phyloP scores from a whole-genome alignment of 1,284 basidiomycete species.

The Cystobasidiaceae sp. region DNA sequence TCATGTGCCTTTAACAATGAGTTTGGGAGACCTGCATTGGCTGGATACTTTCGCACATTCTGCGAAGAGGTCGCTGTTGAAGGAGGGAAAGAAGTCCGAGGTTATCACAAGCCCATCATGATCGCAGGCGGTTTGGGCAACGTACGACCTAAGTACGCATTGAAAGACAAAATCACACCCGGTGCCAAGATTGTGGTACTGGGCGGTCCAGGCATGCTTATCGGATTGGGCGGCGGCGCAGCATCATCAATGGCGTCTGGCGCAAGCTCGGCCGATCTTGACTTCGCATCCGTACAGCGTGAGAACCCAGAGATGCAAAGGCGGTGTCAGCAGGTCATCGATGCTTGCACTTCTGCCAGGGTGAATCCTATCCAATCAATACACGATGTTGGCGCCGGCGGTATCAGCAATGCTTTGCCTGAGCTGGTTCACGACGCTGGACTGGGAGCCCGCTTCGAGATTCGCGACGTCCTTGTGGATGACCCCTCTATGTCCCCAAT shows the following conservation, averaged over 20 bases:
- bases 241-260: slow-evolving; percentile 89
- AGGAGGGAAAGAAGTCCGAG: slow-evolving; percentile 61
- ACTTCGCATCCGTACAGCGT: slow-evolving; percentile 95
- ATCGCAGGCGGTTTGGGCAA: slow-evolving; percentile 94
- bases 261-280: slow-evolving; percentile 79
- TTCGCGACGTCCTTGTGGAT: slow-evolving; percentile 84
- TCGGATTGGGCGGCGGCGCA: slow-evolving; percentile 93
- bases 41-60: slow-evolving; percentile 85
- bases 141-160: slow-evolving; percentile 73
- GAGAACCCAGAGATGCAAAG: slow-evolving; percentile 99
- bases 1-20: slow-evolving; percentile 98
- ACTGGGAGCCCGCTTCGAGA: slow-evolving; percentile 89
- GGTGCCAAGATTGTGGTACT: slow-evolving; percentile 86
- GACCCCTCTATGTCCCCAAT: slow-evolving; percentile 94
- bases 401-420: slow-evolving; percentile 91
- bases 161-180: slow-evolving; percentile 66
- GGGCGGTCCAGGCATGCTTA: slow-evolving; percentile 95
- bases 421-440: slow-evolving; percentile 94
- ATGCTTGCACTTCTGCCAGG: slow-evolving; percentile 67
- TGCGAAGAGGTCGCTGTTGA: slow-evolving; percentile 57
- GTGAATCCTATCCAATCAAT: slow-evolving; percentile 87
- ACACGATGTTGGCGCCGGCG: slow-evolving; percentile 97
- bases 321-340: slow-evolving; percentile 94
- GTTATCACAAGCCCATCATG: slow-evolving; percentile 99
- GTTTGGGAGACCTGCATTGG: slow-evolving; percentile 78